Conservation (phyloP, 164 flowering plant genomes). For the Aristolochia fimbriata region DNA sequence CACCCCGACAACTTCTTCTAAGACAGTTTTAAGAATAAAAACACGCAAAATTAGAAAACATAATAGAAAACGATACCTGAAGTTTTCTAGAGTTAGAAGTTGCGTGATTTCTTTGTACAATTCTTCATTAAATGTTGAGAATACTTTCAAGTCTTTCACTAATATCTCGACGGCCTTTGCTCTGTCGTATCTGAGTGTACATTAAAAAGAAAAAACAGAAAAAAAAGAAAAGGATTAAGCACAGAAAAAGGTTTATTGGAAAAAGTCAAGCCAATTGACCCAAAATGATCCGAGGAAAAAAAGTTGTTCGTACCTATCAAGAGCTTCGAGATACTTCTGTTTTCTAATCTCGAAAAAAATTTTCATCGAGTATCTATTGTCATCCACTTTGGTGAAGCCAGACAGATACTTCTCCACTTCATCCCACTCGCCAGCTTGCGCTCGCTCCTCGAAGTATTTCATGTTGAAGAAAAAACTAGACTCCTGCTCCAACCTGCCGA, state of each 20-base stretch:
- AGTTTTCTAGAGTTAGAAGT: constrained; percentile 60
- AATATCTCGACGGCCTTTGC: constrained; percentile 81
- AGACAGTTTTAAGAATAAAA: too few species aligned
- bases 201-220: too few species aligned
- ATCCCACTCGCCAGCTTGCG: constrained; percentile 85
- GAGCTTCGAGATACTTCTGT: constrained; percentile 88
- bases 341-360: constrained; percentile 81
- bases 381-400: constrained; percentile 80
- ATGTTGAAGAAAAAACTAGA: constrained; percentile 80
- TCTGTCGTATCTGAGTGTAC: constrained; percentile 33
- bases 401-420: constrained; percentile 81
- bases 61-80: constrained; percentile 42
- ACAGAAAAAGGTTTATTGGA: too few species aligned
- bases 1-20: too few species aligned
- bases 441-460: constrained; percentile 81
- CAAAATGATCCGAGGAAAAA: neutral
- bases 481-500: constrained; percentile 75
- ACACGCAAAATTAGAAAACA: neutral
- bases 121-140: constrained; percentile 77
- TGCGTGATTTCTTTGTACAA: constrained; percentile 78
- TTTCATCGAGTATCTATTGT: constrained; percentile 80
- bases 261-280: neutral
- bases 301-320: constrained; percentile 32
- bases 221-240: constrained; percentile 1
- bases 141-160: constrained; percentile 72